Conservation (phyloP, 306 rosid genomes). For the Quercus bicolor region DNA sequence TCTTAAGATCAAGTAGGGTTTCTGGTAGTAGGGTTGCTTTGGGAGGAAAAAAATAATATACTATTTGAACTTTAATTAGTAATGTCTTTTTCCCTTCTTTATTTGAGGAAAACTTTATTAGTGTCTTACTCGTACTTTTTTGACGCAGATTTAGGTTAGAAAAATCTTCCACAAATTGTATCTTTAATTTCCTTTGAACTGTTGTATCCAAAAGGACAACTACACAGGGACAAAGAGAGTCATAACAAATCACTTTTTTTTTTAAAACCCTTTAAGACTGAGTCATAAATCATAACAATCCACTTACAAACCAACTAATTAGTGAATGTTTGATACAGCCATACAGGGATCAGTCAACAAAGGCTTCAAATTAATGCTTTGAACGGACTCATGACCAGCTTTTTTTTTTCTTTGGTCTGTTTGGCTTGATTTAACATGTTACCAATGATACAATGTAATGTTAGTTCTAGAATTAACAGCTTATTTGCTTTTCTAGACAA, state of each 20-base stretch:
- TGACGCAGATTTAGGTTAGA: neutral
- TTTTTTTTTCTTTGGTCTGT: neutral
- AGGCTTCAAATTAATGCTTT: neutral
- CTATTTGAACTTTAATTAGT: too few species aligned
- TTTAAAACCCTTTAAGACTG: neutral
- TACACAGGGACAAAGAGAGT: constrained; percentile 11
- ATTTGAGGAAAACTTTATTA: neutral
- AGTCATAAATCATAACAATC: neutral
- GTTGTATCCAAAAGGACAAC: neutral
- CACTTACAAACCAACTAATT: neutral
- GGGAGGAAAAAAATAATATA: too few species aligned
- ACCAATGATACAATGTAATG: neutral
- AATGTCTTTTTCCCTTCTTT: too few species aligned
- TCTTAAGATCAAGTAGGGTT: too few species aligned
- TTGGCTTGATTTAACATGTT: neutral
- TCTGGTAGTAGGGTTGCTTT: too few species aligned
- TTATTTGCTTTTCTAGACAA: neutral
- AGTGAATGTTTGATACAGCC: neutral
- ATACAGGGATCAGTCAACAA: neutral
- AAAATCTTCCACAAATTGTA: neutral
- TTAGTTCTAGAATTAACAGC: neutral
- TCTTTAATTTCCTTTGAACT: neutral
- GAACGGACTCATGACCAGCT: constrained; percentile 1
- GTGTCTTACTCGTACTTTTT: constrained; percentile 5
- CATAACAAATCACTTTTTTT: neutral